Evolutionary conservation across 2,329 filamentous ascomycete genomes (phyloP), one percentile per base, ranked within the genome.

Genomic region (Thermothelomyces thermophilus): DNA sequence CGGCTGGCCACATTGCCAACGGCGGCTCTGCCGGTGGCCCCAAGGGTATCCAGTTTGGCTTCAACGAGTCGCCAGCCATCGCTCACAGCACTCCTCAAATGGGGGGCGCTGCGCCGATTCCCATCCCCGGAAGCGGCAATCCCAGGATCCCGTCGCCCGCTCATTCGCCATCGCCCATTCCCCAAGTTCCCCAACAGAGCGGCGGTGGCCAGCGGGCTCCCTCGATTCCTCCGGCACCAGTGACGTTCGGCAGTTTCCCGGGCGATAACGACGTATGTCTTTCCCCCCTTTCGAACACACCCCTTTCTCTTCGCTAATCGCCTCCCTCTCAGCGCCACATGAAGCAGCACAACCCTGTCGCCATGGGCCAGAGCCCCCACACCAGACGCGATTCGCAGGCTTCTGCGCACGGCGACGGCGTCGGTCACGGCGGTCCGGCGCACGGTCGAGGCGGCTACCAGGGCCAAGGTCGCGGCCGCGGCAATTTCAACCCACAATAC

Each of bases 81-180:
- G 75, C 80, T 14, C 80, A 86, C 68, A 87, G 81, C 71, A 80
- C 77, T 42, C 84, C 86, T 13, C 79, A 84, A 61, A 68, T 73
- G 48, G 66, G 70, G 56, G 69, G 69, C 58, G 71, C 79, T 57
- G 76, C 74, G 33, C 79, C 76, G 52, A 84, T 79, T 58, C 74
- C 73, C 68, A 88, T 80, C 69, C 82, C 82, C 63, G 68, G 76
- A 68, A 62, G 77, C 73, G 54, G 51, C 17, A 64, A 73, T 69
- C 85, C 86, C 55, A 82, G 87, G 61, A 79, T 91, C 45, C 83
- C 83, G 41, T 95, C 90, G 40, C 93, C 93, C 5, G 83, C 87
- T 42, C 84, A 86, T 59, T 96, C 91, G 40, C 93, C 93, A 3
- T 91, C 88, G 36, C 93, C 93, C 4, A 97, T 97, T 60, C 91